Percentiles rank a stretch among this genome's conserved stretches.
Evolutionary conservation across 805 yeast species (phyloP).

Genomic region (Kuraishia borneana): DNA sequence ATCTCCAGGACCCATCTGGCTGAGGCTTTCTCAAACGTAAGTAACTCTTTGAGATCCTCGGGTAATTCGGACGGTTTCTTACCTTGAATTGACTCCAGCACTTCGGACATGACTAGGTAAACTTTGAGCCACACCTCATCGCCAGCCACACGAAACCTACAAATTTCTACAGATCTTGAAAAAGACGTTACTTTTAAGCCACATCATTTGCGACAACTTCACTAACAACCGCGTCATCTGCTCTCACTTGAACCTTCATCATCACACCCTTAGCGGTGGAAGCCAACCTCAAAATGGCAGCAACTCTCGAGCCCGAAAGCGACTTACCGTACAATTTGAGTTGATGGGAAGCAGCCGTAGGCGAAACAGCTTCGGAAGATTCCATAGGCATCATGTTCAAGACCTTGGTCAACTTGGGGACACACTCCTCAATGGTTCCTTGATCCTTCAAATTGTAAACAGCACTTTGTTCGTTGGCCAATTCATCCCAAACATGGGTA

Average conservation of each 20-base stretch:
- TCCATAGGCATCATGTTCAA: constrained; percentile 68
- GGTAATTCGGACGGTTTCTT: constrained; percentile 10
- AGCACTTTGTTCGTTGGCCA: constrained; percentile 48
- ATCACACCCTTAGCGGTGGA: constrained; percentile 32
- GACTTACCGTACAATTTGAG: constrained; percentile 80
- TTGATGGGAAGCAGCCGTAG: constrained; percentile 47
- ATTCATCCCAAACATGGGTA: constrained; percentile 61
- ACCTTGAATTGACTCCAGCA: constrained; percentile 11
- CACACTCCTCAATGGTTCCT: constrained; percentile 41
- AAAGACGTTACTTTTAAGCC: constrained; percentile 18
- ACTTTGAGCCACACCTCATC: not conserved
- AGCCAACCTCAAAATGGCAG: constrained; percentile 36
- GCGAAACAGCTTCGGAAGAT: constrained; percentile 54
- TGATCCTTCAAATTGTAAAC: constrained; percentile 54
- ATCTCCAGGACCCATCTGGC: constrained; percentile 26
- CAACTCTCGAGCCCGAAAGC: constrained; percentile 43
- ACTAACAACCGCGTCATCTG: constrained; percentile 38
- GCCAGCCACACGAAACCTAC: not conserved
- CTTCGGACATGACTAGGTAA: not conserved
- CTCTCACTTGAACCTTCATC: constrained; percentile 49
- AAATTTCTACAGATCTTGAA: not conserved
- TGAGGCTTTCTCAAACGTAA: constrained; percentile 20
- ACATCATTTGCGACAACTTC: constrained; percentile 40
- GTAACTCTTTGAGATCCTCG: constrained; percentile 8
- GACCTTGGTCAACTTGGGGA: constrained; percentile 35